A percentile compares a stretch with the other conserved stretches of the same genome.
These are phyloP conservation scores for Nakazawaea laoshanensis DNA, from an alignment of 805 yeast genomes.

Conservation along the genomic window DNA sequence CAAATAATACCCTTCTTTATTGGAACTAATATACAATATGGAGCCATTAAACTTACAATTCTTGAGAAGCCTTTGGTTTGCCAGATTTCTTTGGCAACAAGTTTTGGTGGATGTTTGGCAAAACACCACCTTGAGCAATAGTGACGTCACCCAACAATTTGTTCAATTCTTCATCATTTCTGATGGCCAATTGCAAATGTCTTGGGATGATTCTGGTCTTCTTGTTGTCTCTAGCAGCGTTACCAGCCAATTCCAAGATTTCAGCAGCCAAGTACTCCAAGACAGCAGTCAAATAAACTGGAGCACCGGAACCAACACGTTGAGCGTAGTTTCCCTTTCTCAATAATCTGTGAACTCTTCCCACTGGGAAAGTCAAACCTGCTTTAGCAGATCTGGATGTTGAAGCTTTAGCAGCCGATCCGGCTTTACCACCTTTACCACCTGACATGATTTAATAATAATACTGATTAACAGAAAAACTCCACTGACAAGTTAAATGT, in stretches of 20 bases:
- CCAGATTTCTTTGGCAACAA: constrained; percentile 62
- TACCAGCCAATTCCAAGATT: constrained; percentile 96
- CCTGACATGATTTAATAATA: constrained; percentile 38
- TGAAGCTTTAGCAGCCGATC: constrained; percentile 89
- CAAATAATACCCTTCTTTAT: constrained; percentile 7
- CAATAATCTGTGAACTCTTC: constrained; percentile 95
- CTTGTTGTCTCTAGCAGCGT: constrained; percentile 98
- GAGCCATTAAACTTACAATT: constrained; percentile 30
- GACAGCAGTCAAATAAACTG: constrained; percentile 95
- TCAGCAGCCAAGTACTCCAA: constrained; percentile 97
- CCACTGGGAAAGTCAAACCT: constrained; percentile 98
- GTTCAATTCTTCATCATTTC: constrained; percentile 98
- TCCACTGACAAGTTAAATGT: no score
- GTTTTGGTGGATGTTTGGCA: constrained; percentile 94
- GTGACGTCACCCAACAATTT: constrained; percentile 88
- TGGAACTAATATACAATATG: constrained; percentile 12
- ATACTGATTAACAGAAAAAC: no score
- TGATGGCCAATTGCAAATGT: constrained; percentile 96
- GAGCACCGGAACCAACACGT: constrained; percentile 99
- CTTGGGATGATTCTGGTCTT: constrained; percentile 98
- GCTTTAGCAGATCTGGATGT: constrained; percentile 98
- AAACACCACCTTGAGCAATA: constrained; percentile 98
- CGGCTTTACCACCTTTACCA: constrained; percentile 91
- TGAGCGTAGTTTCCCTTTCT: constrained; percentile 98
- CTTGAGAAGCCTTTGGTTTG: constrained; percentile 49